Evolutionary conservation across 345 rosid genomes (phyloP), one percentile per base, ranked within the genome.

Genomic region (Euclidium syriacum): DNA sequence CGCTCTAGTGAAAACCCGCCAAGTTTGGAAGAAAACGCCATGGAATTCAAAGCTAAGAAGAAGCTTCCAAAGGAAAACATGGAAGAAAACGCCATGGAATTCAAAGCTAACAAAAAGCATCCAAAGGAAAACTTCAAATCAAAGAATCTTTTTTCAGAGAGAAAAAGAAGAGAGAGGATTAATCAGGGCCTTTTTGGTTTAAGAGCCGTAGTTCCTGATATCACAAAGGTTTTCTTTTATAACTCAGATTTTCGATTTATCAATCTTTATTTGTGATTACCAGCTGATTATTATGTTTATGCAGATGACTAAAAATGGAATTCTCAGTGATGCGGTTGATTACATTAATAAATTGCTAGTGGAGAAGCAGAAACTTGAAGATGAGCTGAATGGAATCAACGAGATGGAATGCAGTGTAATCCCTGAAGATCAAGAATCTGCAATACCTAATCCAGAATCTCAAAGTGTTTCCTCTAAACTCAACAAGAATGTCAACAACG

Each of bases 101-200:
- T 23, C 3, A 69, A 61, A 58, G 73, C 36, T 71, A 43, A 32
- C 19, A 75, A 65, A 64, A 67, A 43, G 38, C 40, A 42, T 10
- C 82, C 51, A 23, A 77, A 66, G 50, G 80, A 74, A n/a, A 32
- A 65, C 11, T 73, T 30, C 63, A 72, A 72, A 12, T 81, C 97
- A 0, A 90, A 87, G 86, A 87, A 94, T 80, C 89, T 90, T 74
- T 39, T 78, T 34, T 72, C 87, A 0, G 97, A 94, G 73, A 84
- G 97, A 68, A 90, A 78, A 9, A 79, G 99, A 64, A 85, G 97
- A 77, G 65, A 50, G 36, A 79, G 73, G 71, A 78, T 94, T 7
- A 84, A 77, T 20, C 80, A 81, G 11, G 77, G 79, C 4, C 73
- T 94, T 20, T 69, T 48, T 49, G 57, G 88, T 49, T 67, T 94